phyloP scores from a whole-genome alignment of 257 asterid species.

The Solanum rostratum region DNA sequence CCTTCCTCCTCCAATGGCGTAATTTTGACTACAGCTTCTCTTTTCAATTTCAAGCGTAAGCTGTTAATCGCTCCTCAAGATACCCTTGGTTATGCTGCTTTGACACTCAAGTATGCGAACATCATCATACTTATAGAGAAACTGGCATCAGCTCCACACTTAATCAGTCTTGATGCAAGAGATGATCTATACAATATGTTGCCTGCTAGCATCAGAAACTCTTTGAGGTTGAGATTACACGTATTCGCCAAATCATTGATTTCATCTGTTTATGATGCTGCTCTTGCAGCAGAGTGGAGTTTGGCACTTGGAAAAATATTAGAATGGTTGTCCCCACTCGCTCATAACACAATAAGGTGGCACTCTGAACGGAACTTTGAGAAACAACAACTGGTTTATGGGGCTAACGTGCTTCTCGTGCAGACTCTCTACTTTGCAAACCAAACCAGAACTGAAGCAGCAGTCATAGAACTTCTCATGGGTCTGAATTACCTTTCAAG shows the following conservation, averaged over 20 bases:
- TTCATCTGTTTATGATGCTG: slow-evolving; percentile 36
- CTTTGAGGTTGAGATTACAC: slow-evolving; percentile 38
- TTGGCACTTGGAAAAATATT: slow-evolving; percentile 30
- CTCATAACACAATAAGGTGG: slow-evolving; percentile 70
- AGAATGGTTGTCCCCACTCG: slow-evolving; percentile 77
- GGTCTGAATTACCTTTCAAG: slow-evolving; percentile 59
- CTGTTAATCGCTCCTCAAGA: slow-evolving; percentile 24
- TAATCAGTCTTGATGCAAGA: slow-evolving; percentile 56
- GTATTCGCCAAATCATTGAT: slow-evolving; percentile 13
- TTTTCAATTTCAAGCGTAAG: slow-evolving; percentile 29
- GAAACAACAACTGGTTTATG: slow-evolving; percentile 35
- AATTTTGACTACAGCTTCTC: slow-evolving; percentile 7
- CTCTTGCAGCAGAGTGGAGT: slow-evolving; percentile 55
- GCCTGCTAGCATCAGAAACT: slow-evolving; percentile 44
- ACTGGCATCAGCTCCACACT: slow-evolving; percentile 50
- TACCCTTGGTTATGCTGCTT: slow-evolving; percentile 57
- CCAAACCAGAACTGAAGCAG: slow-evolving; percentile 44
- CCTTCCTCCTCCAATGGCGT: slow-evolving; percentile 8
- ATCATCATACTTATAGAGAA: slow-evolving; percentile 51
- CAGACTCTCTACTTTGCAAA: slow-evolving; percentile 78
- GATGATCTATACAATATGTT: slow-evolving; percentile 74
- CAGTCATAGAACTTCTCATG: slow-evolving; percentile 47
- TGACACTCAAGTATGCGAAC: slow-evolving; percentile 64
- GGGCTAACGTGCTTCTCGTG: slow-evolving; percentile 60
- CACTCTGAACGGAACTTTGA: slow-evolving; percentile 66